Evolutionary conservation across 148 eudicot genomes (phyloP).

Genomic region (Dianthus caryophyllus): DNA sequence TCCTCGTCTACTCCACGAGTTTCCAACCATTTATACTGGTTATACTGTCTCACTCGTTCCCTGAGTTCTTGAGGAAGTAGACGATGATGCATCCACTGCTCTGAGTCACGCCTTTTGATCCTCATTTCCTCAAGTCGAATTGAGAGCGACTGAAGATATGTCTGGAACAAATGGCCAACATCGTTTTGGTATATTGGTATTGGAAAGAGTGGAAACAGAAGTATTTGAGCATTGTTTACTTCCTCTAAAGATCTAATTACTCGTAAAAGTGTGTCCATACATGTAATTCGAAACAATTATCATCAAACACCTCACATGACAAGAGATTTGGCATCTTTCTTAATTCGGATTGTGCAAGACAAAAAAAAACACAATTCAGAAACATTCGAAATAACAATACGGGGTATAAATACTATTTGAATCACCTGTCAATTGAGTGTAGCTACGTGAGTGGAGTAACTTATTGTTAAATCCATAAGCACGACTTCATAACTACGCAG

Average conservation of each 20-base stretch:
- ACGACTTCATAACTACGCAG: not conserved
- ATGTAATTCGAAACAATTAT: too few relatives aligned
- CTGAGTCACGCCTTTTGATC: slow-evolving; percentile 87
- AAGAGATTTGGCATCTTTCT: too few relatives aligned
- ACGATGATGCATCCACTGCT: slow-evolving; percentile 99
- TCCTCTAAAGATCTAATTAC: too few relatives aligned
- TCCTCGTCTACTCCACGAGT: slow-evolving; percentile 97
- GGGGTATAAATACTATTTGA: not conserved
- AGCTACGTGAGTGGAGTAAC: not conserved
- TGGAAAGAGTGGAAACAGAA: not conserved
- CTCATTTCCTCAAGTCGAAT: slow-evolving; percentile 96
- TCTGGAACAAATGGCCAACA: slow-evolving; percentile 36
- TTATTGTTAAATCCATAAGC: not conserved
- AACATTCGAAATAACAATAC: too few relatives aligned
- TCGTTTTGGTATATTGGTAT: slow-evolving; percentile 2
- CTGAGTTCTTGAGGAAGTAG: slow-evolving; percentile 83
- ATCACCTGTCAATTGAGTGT: not conserved
- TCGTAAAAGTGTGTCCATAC: too few relatives aligned
- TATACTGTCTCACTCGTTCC: slow-evolving; percentile 89
- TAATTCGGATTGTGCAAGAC: too few relatives aligned
- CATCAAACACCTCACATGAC: too few relatives aligned
- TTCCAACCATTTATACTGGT: slow-evolving; percentile 94
- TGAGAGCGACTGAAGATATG: slow-evolving; percentile 86
- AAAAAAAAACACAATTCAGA: too few relatives aligned
- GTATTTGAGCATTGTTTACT: too few relatives aligned